Base-by-base conservation (phyloP, 116 monocot species). In the Cymodocea nodosa region DNA sequence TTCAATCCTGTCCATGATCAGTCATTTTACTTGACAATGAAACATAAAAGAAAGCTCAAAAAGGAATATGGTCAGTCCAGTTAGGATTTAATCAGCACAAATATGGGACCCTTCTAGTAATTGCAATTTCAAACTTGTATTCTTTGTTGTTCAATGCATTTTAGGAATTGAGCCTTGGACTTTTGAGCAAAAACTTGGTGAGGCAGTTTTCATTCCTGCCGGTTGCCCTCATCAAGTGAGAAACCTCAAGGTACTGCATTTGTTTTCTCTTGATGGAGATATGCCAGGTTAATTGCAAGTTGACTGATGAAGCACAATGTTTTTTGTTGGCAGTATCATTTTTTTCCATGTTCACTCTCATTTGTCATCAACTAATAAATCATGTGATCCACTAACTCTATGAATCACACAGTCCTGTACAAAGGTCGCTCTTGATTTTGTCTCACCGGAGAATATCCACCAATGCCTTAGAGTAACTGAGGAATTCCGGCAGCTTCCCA, bases 191-290 rank as follows among this genome's bases (percentile, higher is more conserved):
- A 63, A 50, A 35, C 67, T 73, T 51, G 78, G 78, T 35, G 78
- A 78, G 60, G 78, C 78, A 22, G 73, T 78, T 54, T 72, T 78
- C 64, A 78, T 78, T 68, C 78, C 78, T 37, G 78, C 53, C 56
- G 78, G 78, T 62, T 78, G 78, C 56, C 78, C 78, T 44, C 73
- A 78, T 58, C 78, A 78, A 73, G 73, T 73, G 19, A 72, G 78
- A 68, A 72, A 78, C 39, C 61, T 78, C 22, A 78, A 78, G 78
- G 78, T 78, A 68, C 12, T 49, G 11, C 14, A 40, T 14, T 62
- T 40, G 37, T 40, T 18, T 62, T 36, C 4, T 37, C 37, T 13
- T 15, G 34, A 61, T 24, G 44, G 11, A 44, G 6, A 44, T 30
- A 30, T 30, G 44, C 6, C 9, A 8, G 0, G 44, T 6, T 44